phyloP scores from a whole-genome alignment of 495 filamentous ascomycete genomes.

The Talaromyces thailandensis region DNA sequence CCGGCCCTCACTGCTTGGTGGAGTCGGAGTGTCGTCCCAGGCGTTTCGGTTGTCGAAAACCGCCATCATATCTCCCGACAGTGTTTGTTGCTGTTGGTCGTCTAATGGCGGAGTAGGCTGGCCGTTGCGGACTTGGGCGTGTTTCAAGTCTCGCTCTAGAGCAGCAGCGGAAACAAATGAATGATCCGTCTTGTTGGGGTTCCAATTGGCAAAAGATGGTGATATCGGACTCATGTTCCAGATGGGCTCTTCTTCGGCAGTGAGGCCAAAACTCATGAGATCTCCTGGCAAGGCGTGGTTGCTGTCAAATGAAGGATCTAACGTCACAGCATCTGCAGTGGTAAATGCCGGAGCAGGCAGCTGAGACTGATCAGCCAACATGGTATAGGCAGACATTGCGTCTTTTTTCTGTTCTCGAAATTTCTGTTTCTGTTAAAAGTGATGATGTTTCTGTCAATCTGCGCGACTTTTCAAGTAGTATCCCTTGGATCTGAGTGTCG shows the following conservation, averaged over 20 bases:
- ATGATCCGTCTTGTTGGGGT: conserved; percentile 19
- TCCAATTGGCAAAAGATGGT: conserved; percentile 16
- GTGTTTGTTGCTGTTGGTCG: conserved; percentile 10
- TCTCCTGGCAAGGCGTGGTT: conserved; percentile 16
- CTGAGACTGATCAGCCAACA: conserved; percentile 11
- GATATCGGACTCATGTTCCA: conserved; percentile 25
- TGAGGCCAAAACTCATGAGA: conserved; percentile 19
- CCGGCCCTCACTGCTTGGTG: conserved; percentile 3
- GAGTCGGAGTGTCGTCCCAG: conserved; percentile 6
- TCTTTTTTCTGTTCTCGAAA: conserved; percentile 7
- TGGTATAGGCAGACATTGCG: conserved; percentile 12
- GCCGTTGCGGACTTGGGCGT: conserved; percentile 31
- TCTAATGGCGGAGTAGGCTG: conserved; percentile 33
- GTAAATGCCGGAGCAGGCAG: conserved; percentile 13
- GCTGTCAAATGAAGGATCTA: conserved; percentile 1
- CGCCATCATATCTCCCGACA: conserved; percentile 11
- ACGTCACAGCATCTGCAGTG: conserved; percentile 8
- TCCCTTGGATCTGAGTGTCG: neutral
- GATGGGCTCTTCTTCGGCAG: conserved; percentile 23
- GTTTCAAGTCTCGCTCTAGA: conserved; percentile 25
- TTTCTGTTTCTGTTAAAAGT: neutral
- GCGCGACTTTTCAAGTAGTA: neutral
- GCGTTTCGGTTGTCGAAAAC: conserved; percentile 8
- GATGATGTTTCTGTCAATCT: neutral
- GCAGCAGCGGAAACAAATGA: conserved; percentile 14